Evolutionary conservation across 2,329 filamentous ascomycete genomes (phyloP), one percentile per base, ranked within the genome.

Genomic region (Acephala macrosclerotiorum): DNA sequence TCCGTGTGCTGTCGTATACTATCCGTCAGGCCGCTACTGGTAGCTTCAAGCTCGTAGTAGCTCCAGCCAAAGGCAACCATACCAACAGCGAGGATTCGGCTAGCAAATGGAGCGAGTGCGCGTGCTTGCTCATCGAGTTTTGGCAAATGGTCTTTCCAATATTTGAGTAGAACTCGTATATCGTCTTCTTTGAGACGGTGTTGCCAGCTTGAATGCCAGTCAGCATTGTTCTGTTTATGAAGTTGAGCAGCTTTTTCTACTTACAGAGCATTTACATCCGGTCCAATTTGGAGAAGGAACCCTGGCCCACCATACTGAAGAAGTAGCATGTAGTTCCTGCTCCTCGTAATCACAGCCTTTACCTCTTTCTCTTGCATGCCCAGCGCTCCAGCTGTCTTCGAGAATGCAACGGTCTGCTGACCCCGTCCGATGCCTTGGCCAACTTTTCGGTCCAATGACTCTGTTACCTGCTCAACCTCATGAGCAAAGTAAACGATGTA

Each of bases 81-180:
- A 33, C 40, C 26, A 51, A 3, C 12, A 20, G 49, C 26, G 61
- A 63, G 53, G 53, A 58, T 58, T 58, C 49, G 38, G 40, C 29
- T 58, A 51, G 18, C 40, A 58, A 58, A 63, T 58, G 26, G 11
- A 29, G 47, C 61, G 53, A 63, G 61, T 58, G 26, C 55, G 55
- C 45, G 55, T 26, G 61, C 55, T 63, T 38, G 61, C 40, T 58
- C 36, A 36, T 63, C 40, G 40, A 58, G 53, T 20, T 49, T n/a
- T 58, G 25, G 53, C 25, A 58, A 18, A 29, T 53, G 22, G n/a
- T 58, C 61, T 53, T 49, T 42, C 29, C 20, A 38, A 63, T 63
- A 63, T 63, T 58, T n/a, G 55, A 58, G 40, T 36, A 63, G 35
- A 53, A 58, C 26, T 58, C 14, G 18, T 63, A 63, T 53, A 63